These are phyloP conservation scores for Hirschioporus abietinus DNA, from an alignment of 768 basidiomycete genomes.

Conservation along the genomic window DNA sequence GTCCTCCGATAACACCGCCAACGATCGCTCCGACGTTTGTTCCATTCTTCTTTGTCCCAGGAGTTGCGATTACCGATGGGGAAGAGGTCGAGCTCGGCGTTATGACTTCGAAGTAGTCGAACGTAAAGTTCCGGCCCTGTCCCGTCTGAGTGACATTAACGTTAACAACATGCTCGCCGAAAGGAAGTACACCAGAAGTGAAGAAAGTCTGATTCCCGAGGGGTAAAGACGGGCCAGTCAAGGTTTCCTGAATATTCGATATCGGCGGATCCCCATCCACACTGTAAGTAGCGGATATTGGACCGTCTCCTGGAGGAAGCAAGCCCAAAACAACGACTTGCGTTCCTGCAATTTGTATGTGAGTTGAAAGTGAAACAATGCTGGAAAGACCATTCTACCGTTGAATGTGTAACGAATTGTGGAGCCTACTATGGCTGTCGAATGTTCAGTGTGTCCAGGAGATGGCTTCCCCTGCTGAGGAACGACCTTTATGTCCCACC, in stretches of 20 bases:
- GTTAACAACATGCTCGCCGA: not conserved
- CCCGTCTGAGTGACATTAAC: not conserved
- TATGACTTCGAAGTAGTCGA: not conserved
- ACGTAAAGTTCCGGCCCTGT: not conserved
- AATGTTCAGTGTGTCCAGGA: not conserved
- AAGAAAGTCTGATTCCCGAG: not conserved
- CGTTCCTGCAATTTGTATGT: not conserved
- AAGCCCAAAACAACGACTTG: not conserved
- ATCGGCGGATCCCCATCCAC: not conserved
- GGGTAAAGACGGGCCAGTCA: not conserved
- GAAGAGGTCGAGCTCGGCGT: not conserved
- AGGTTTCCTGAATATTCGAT: not conserved
- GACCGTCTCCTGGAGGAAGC: not conserved
- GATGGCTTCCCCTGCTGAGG: not conserved
- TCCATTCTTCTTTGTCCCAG: not conserved
- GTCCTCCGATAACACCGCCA: not conserved
- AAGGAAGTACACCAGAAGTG: not conserved
- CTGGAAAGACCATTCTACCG: not conserved
- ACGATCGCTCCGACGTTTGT: not conserved
- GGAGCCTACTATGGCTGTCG: not conserved
- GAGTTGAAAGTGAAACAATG: not conserved
- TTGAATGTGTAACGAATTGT: not conserved
- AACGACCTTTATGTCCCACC: not conserved
- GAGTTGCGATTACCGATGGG: not conserved
- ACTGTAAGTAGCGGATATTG: not conserved